phyloP scores from a whole-genome alignment of 257 asterid genomes.

The Nicotiana sylvestris region DNA sequence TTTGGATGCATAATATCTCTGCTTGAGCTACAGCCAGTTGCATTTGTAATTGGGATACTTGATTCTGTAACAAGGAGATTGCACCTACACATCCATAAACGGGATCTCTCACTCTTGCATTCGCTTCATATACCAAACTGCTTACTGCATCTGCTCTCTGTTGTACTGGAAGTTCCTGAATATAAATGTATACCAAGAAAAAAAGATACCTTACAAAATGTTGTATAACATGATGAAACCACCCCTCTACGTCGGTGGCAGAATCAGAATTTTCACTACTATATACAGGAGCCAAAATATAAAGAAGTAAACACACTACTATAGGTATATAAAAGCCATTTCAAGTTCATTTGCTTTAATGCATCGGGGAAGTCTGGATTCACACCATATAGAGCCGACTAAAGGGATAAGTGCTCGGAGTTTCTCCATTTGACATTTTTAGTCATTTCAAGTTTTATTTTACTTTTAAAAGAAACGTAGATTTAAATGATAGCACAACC shows the following conservation, averaged over 20 bases:
- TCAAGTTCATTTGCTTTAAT: background rate
- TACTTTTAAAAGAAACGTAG: background rate
- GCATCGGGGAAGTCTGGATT: background rate
- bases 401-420: background rate
- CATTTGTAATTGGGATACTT: constrained; percentile 80
- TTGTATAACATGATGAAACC: background rate
- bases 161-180: constrained; percentile 72
- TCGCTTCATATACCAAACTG: constrained; percentile 86
- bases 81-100: constrained; percentile 93
- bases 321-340: background rate
- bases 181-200: background rate
- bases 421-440: background rate
- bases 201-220: background rate
- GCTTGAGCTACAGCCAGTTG: constrained; percentile 82
- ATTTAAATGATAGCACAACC: background rate
- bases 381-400: background rate
- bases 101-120: constrained; percentile 81
- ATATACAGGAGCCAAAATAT: too few relatives aligned
- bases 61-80: constrained; percentile 70
- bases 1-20: constrained; percentile 79
- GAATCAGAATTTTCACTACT: too few relatives aligned
- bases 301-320: too few relatives aligned
- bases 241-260: background rate
- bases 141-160: constrained; percentile 79
- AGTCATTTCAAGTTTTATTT: too few relatives aligned